phyloP scores from a whole-genome alignment of 768 basidiomycete species.

The Punctularia strigosozonata region DNA sequence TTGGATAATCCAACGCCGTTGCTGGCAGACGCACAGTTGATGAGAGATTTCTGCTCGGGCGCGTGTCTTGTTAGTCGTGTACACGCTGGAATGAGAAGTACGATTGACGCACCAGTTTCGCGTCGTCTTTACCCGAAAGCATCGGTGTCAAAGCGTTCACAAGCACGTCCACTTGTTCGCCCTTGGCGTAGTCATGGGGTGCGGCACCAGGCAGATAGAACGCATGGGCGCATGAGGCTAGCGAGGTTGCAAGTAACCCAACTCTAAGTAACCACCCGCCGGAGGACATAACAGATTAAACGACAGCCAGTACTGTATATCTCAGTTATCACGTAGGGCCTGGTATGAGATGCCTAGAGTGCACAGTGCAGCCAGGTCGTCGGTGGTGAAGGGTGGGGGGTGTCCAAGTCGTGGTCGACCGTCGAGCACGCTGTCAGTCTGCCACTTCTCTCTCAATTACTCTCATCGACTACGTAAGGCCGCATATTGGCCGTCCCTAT shows the following conservation, averaged over 20 bases:
- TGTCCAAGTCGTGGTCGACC: no score
- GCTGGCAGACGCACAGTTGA: constrained; percentile 52
- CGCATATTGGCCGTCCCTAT: no score
- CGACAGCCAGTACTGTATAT: no score
- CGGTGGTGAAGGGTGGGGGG: no score
- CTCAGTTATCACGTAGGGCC: no score
- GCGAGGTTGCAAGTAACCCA: constrained; percentile 3
- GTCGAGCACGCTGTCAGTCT: no score
- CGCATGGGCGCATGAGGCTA: constrained; percentile 26
- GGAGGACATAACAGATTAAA: no score
- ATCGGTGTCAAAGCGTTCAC: constrained; percentile 89
- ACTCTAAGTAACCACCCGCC: no score
- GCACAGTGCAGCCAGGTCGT: no score
- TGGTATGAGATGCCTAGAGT: no score
- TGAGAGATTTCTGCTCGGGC: constrained; percentile 65
- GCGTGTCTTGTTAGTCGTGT: constrained; percentile 4
- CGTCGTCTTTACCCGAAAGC: constrained; percentile 51
- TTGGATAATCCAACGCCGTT: neutral
- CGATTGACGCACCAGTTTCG: constrained; percentile 63
- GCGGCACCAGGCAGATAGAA: constrained; percentile 93
- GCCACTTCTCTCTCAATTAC: no score
- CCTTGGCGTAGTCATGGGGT: constrained; percentile 65
- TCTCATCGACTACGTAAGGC: no score
- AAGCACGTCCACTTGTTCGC: constrained; percentile 67
- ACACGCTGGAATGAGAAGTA: neutral